Base-by-base conservation (phyloP, 148 eudicot species). In the Pharnaceum exiguum region DNA sequence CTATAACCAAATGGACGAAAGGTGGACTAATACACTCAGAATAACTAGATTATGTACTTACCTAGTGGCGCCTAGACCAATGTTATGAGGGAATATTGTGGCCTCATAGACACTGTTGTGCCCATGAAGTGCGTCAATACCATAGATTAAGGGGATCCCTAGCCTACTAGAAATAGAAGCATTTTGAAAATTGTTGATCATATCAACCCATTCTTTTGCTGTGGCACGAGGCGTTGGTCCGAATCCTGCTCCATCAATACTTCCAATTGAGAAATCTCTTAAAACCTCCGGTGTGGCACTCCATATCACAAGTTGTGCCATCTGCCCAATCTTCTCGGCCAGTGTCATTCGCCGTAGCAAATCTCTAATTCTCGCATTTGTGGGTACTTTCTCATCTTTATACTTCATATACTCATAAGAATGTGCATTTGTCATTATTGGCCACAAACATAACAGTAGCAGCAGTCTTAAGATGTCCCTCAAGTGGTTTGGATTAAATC, bases 251-350 rank as follows among this genome's bases (percentile, higher is more conserved):
- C 75, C 77, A 55, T 65, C 71, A 46, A 81, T 48, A 23, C 82
- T 75, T 13, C 88, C 89, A 56, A 83, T 79, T 59, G 63, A 68
- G 55, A 61, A 67, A 33, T 79, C 72, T 31, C 65, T 77, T 74
- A 79, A 66, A 12, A 83, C 69, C 39, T 83, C 78, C 25, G 69
- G 44, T 4, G 80, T 68, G 4, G 85, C 80, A 19, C 65, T 71
- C 11, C 46, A 28, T 37, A 77, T 69, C 21, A 79, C 89, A 38
- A 83, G 79, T 65, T 83, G 89, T 16, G 65, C 75, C 89, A 83
- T 83, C 38, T 83, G 89, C 7, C 85, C 89, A 31, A 83, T 61
- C 74, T 83, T 83, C 45, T 83, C 89, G 10, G 70, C 80, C 46
- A 83, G 60, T 22, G 80, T 83, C 89, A 83, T 83, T 38, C 80